Evolutionary conservation across 306 rosid genomes (phyloP).

Genomic region (Acacia crassicarpa): DNA sequence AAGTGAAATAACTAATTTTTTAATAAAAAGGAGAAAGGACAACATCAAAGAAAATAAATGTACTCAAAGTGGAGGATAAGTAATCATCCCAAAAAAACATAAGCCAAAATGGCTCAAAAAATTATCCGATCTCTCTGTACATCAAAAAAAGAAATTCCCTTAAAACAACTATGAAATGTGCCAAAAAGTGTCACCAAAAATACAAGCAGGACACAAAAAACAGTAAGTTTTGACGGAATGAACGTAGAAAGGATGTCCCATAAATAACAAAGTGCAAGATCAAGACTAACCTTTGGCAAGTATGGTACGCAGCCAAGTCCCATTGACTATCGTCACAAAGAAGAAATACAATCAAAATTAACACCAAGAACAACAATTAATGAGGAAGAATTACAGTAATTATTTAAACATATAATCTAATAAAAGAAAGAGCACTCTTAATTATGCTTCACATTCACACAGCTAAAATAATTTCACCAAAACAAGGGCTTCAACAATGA

Average conservation of each 20-base stretch:
- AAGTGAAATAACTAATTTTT: background rate
- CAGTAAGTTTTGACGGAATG: background rate
- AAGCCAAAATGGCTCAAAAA: background rate
- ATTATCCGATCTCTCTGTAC: background rate
- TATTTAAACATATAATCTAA: conserved; percentile 9
- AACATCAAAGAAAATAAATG: background rate
- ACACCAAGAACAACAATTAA: conserved; percentile 36
- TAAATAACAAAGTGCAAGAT: background rate
- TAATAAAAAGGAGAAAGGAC: background rate
- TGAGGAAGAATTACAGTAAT: conserved; percentile 7
- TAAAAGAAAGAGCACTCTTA: conserved; percentile 9
- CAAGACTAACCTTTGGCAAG: conserved; percentile 84
- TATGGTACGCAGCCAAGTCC: conserved; percentile 94
- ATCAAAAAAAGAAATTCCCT: background rate
- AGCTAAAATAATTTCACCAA: conserved; percentile 2
- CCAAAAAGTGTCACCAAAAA: background rate
- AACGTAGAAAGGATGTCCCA: conserved; percentile 7
- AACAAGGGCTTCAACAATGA: background rate
- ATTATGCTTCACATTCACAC: conserved; percentile 25
- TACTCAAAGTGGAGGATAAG: background rate
- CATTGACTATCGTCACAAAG: conserved; percentile 83
- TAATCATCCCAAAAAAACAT: background rate
- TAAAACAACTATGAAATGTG: background rate
- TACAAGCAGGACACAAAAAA: conserved; percentile 9
- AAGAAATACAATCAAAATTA: conserved; percentile 30